Conservation (phyloP, 2,329 filamentous ascomycete species). For the Hypoxylon sp. region DNA sequence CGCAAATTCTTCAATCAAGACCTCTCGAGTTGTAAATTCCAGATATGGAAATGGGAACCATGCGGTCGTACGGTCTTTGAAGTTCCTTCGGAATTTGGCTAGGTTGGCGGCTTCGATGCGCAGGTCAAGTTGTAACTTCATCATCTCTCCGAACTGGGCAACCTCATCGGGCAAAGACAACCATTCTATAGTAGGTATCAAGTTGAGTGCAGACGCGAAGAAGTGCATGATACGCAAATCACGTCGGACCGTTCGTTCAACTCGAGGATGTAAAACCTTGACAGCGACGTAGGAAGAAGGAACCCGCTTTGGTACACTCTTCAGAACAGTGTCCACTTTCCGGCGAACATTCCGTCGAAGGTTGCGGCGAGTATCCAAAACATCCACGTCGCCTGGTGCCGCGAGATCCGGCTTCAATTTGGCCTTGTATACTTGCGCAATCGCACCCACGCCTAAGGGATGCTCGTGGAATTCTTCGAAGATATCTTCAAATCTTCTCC, state of each 20-base stretch:
- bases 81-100: constrained; percentile 88
- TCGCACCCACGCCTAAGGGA: constrained; percentile 93
- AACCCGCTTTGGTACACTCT: constrained; percentile 85
- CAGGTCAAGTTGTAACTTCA: constrained; percentile 95
- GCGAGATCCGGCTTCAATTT: constrained; percentile 86
- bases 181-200: constrained; percentile 96
- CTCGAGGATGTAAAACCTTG: constrained; percentile 93
- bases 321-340: constrained; percentile 87
- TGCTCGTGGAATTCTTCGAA: constrained; percentile 95
- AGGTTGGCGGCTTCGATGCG: constrained; percentile 95
- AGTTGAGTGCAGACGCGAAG: constrained; percentile 86
- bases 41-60: constrained; percentile 97
- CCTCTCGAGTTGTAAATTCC: constrained; percentile 91
- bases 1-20: constrained; percentile 95
- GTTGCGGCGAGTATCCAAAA: constrained; percentile 65
- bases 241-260: constrained; percentile 89
- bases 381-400: constrained; percentile 70
- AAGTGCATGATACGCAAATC: constrained; percentile 95
- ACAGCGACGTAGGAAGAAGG: constrained; percentile 94
- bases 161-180: constrained; percentile 96
- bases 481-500: constrained; percentile 85
- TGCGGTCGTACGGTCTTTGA: constrained; percentile 89
- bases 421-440: constrained; percentile 97
- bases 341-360: constrained; percentile 78
- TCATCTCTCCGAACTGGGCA: constrained; percentile 95